Evolutionary conservation across 1,284 basidiomycete species (phyloP), one percentile per base, ranked within the genome.

Genomic region (Coniferiporia sulphurascens): DNA sequence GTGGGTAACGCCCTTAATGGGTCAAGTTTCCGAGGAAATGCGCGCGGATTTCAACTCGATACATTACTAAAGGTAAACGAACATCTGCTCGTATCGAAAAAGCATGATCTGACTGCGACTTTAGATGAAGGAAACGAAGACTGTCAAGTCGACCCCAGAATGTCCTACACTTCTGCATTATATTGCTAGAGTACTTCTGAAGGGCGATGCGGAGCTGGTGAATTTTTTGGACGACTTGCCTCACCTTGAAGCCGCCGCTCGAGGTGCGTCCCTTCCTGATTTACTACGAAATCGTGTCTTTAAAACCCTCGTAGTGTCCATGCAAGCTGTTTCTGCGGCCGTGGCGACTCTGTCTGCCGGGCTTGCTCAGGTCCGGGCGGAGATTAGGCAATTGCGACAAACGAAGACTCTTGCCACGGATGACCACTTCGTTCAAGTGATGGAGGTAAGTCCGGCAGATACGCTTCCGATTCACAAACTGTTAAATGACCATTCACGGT

Each of bases 91-190:
- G 21, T 10, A 3, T 12, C 8, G 44, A 36, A 21, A 34, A 59
- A 45, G 58, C 51, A 9, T 53, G 41, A 19, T 51, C 60, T 62
- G 49, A 51, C 60, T 17, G 21, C 46, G 15, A 32, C 62, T 48
- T 17, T 63, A 94, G 92, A 73, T 95, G 72, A 88, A 84, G 67
- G 93, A 96, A 65, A 95, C 89, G 0, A 91, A 85, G 73, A 89
- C 91, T 0, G 83, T 82, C 0, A 85, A 83, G 60, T 82, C 83
- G 0, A 80, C 81, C 0, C 57, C 81, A 0, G 83, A 84, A 1
- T 95, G 91, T 65, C 91, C 93, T 0, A 95, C 91, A 0, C 76
- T 97, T 22, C 75, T 97, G 27, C 93, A 97, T 71, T 96, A 93
- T 69, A 69, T 96, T 22, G 91, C 91, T 6, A 78, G 82, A 52